Evolutionary conservation across 2,329 filamentous ascomycete genomes (phyloP), one percentile per base, ranked within the genome.

Genomic region (Alternaria sp.): DNA sequence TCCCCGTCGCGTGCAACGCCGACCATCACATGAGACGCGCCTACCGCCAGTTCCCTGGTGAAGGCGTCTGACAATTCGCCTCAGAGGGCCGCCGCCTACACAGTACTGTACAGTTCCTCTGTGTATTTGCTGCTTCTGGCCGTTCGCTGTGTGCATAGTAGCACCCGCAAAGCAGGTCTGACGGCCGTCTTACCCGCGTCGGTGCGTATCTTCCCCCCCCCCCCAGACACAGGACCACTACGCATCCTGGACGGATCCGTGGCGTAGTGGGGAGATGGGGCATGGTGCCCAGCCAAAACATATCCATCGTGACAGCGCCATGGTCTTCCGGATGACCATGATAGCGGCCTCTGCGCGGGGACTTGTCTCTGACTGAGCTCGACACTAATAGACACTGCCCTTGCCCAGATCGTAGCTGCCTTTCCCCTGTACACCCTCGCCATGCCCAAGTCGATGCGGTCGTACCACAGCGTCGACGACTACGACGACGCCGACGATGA

Each of bases 361-460:
- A 41, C 37, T 52, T 58, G 56, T 60, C 50, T 58, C 56, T 58
- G 54, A 54, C 42, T 51, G 51, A 58, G 50, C 45, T 41, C 39
- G 51, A 51, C 41, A 44, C 64, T 62, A 60, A 65, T 60, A 67
- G 37, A 49, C 37, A 49, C 37, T 6, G 33, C 44, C 13, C 31
- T 34, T 45, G 50, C 59, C 49, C 57, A 23, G 56, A 44, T 45
- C 40, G 39, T 61, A 53, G 42, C 40, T 56, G 29, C 57, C 33
- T 53, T 21, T 53, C 24, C 41, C 37, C 39, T 54, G 46, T 56
- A 41, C 36, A 23, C 29, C 36, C 55, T 36, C 68, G 66, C 67
- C 56, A 77, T 77, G 74, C 69, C 74, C 57, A 74, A 72, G 63
- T 77, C 76, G 9, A 64, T 71, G 39, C 69, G 62, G 42, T 77